Evolutionary conservation across 2,329 filamentous ascomycete genomes (phyloP), one percentile per base, ranked within the genome.

Genomic region (Xylariaceae sp.): DNA sequence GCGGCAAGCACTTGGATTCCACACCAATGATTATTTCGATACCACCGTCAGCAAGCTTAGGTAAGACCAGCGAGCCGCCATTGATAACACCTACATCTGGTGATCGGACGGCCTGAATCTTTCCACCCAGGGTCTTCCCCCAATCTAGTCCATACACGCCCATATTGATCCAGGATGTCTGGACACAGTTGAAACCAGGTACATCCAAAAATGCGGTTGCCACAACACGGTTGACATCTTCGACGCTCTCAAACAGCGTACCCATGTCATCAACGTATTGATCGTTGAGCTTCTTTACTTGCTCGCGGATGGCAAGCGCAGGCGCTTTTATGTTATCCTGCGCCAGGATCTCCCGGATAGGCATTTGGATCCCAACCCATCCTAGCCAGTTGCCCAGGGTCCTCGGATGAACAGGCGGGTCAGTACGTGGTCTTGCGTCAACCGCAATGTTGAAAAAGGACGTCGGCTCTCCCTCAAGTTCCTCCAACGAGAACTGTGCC

Each of bases 301-400:
- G 62, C 40, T 63, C 57, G n/a, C 68, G 68, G 40, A 71, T 62
- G 19, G 57, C 48, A 15, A 64, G 45, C 1, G 70, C 69, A 12
- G 69, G 54, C 42, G 68, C 64, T 3, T 66, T 66, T 7, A 72
- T 47, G 45, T 47, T 64, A 10, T 57, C 43, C 3, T 52, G 48
- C 12, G 45, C 42, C 33, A 68, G 58, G 47, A 70, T 67, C 48
- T 62, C 58, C 19, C 67, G 59, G 39, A 65, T 56, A 7, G 57
- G 48, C 41, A 66, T 51, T 27, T 53, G 48, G 15, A 65, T 60
- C 6, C 61, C 60, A 2, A 68, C 60, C 50, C 67, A 71, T 39
- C 67, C 68, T 11, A 72, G 59, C 48, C 70, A 71, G 47, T 69
- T 70, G 6, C 70, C 70, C 19, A 71, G 57, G 0, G 68, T 69